Percentiles rank a stretch among this genome's conserved stretches.
Conservation (phyloP, 306 rosid species). For the Dalbergia cochinchinensis region DNA sequence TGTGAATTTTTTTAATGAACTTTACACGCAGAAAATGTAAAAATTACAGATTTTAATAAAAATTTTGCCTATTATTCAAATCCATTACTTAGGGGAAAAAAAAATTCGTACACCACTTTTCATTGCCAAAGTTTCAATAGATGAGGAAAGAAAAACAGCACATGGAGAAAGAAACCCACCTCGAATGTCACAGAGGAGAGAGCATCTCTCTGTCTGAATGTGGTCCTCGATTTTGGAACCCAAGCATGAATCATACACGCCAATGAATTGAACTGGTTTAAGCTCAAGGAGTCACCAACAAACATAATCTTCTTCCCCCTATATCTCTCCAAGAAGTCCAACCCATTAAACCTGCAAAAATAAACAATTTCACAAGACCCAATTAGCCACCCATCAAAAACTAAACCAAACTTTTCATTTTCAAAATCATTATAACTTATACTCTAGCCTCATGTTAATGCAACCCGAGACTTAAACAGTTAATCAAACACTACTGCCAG, state of each 20-base stretch:
- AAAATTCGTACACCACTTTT: no score
- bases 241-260: constrained; percentile 89
- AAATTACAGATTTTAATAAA: no score
- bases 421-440: no score
- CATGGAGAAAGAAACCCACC: constrained; percentile 48
- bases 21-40: no score
- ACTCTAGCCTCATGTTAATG: no score
- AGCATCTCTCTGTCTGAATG: constrained; percentile 43
- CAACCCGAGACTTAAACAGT: no score
- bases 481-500: no score
- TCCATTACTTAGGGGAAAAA: background rate
- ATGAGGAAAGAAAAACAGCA: background rate
- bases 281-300: constrained; percentile 91
- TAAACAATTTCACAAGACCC: background rate
- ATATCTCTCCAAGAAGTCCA: constrained; percentile 70
- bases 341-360: constrained; percentile 74
- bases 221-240: constrained; percentile 71
- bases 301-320: constrained; percentile 96
- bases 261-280: constrained; percentile 86
- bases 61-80: no score
- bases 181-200: constrained; percentile 73
- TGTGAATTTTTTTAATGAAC: no score
- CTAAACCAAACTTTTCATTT: no score
- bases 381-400: background rate
- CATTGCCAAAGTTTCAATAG: background rate